These are phyloP conservation scores for Neltuma alba DNA, from an alignment of 306 rosid species.

Conservation along the genomic window DNA sequence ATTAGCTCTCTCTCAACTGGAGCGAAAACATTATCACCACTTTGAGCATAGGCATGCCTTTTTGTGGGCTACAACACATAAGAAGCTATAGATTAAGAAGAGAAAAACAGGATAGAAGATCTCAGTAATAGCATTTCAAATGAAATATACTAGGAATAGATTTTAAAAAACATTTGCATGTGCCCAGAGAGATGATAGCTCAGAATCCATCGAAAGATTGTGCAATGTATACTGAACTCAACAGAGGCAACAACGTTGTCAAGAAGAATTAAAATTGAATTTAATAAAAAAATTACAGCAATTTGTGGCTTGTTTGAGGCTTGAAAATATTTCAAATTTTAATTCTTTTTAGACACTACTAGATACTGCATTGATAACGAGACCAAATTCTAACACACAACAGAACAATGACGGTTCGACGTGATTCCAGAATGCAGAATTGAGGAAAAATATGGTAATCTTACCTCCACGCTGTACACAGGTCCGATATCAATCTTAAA, in stretches of 20 bases:
- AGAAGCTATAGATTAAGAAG: background rate
- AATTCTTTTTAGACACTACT: background rate
- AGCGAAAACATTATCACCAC: slow-evolving; percentile 71
- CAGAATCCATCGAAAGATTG: background rate
- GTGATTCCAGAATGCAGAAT: background rate
- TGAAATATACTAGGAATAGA: background rate
- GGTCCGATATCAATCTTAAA: slow-evolving; percentile 88
- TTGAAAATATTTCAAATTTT: background rate
- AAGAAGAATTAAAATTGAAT: background rate
- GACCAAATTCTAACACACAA: background rate
- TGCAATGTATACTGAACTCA: background rate
- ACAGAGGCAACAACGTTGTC: background rate
- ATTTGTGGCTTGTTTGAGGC: background rate
- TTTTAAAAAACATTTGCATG: background rate
- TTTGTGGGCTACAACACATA: slow-evolving; percentile 74
- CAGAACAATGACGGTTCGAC: background rate
- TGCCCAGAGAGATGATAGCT: background rate
- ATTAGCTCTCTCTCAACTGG: slow-evolving; percentile 93
- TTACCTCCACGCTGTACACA: slow-evolving; percentile 85
- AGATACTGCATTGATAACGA: background rate
- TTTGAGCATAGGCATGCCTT: slow-evolving; percentile 79
- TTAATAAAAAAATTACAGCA: background rate
- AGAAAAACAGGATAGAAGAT: background rate
- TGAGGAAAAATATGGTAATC: slow-evolving; percentile 18
- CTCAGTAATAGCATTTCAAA: background rate